phyloP scores from a whole-genome alignment of 495 filamentous ascomycete species.

The Penicillium atrosanguineum region DNA sequence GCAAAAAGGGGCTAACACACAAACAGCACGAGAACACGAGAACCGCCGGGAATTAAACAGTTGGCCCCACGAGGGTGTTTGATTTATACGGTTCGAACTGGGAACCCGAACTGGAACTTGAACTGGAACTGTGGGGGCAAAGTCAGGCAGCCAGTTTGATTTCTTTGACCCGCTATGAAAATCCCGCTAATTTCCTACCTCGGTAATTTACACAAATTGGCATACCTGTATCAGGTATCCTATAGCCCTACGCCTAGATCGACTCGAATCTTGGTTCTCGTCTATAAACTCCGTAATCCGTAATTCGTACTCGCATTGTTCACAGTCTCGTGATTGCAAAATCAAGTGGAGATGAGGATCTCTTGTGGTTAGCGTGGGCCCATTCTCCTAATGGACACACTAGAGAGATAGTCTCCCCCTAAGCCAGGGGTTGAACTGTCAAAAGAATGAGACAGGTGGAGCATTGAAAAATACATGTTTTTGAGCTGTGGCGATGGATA shows the following conservation, averaged over 20 bases:
- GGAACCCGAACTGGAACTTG: not conserved
- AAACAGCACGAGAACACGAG: not conserved
- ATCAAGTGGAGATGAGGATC: conserved; percentile 1
- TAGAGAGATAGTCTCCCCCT: not conserved
- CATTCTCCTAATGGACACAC: conserved; percentile 1
- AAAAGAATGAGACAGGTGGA: not conserved
- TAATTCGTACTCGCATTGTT: too few relatives aligned
- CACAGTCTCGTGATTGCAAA: not conserved
- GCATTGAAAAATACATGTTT: not conserved
- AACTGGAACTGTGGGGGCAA: not conserved
- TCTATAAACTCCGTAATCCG: too few relatives aligned
- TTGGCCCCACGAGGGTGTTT: conserved; percentile 1
- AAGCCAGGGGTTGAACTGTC: not conserved
- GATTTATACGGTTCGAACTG: not conserved
- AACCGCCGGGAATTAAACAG: conserved; percentile 9
- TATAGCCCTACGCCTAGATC: too few relatives aligned
- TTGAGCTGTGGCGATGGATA: not conserved
- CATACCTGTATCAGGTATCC: too few relatives aligned
- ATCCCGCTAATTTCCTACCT: too few relatives aligned
- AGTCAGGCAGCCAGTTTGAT: too few relatives aligned
- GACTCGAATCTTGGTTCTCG: too few relatives aligned
- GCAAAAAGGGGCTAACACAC: conserved; percentile 12
- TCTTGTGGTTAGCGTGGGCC: conserved; percentile 1
- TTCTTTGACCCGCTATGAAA: too few relatives aligned
- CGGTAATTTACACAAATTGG: too few relatives aligned